A percentile compares a stretch with the other conserved stretches of the same genome.
phyloP scores from a whole-genome alignment of 768 basidiomycete genomes.

The Neoboletus brunneissimus region DNA sequence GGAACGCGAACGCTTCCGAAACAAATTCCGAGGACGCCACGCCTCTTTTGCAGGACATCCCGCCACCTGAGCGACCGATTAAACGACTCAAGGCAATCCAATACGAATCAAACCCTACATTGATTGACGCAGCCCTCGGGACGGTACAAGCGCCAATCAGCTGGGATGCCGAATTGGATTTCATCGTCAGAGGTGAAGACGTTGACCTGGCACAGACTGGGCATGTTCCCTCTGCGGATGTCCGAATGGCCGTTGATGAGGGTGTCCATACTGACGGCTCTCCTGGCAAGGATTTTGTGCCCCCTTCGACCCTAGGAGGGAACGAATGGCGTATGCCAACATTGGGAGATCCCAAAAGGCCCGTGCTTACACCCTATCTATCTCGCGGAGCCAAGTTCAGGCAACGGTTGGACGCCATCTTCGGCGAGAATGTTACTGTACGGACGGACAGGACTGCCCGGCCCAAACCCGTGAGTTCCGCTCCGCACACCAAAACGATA shows the following conservation, averaged over 20 bases:
- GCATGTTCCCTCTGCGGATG: neutral
- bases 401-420: constrained; percentile 15
- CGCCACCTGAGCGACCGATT: constrained; percentile 4
- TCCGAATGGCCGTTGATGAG: neutral
- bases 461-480: constrained; percentile 19
- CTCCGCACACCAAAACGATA: neutral
- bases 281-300: neutral
- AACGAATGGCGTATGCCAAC: neutral
- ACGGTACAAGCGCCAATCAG: constrained; percentile 20
- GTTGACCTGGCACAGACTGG: neutral
- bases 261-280: neutral
- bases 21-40: constrained; percentile 11
- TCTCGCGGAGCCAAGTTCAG: constrained; percentile 22
- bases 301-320: too few relatives aligned
- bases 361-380: constrained; percentile 11
- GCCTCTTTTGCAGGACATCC: neutral
- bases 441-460: constrained; percentile 22
- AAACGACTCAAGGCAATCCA: constrained; percentile 21
- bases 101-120: constrained; percentile 18
- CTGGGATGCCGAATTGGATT: constrained; percentile 17
- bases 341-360: neutral
- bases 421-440: constrained; percentile 21
- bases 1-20: constrained; percentile 2
- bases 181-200: neutral
- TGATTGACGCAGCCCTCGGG: constrained; percentile 25